Conservation (phyloP, 306 rosid genomes). For the Dalbergia cochinchinensis region DNA sequence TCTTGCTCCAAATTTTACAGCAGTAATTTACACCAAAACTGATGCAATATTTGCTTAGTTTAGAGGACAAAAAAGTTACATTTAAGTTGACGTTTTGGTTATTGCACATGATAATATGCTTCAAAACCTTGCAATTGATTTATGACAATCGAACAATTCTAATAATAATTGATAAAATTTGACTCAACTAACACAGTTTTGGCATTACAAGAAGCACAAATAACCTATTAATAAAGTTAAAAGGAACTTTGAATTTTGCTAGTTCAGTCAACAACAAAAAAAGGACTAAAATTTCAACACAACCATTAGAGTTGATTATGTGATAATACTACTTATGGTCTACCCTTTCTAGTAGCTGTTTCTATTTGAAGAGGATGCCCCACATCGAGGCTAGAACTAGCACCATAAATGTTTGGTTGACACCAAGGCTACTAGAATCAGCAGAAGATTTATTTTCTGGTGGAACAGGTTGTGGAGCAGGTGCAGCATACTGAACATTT, state of each 20-base stretch:
- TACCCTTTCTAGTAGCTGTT: constrained; percentile 18
- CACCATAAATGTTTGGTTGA: constrained; percentile 25
- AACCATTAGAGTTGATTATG: neutral
- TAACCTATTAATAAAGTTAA: neutral
- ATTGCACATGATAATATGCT: neutral
- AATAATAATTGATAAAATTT: neutral
- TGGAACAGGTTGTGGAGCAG: constrained; percentile 36
- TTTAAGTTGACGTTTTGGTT: no score
- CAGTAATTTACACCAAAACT: neutral
- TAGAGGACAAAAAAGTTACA: no score
- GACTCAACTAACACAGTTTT: neutral
- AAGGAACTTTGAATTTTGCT: neutral
- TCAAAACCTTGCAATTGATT: neutral
- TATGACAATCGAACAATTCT: neutral
- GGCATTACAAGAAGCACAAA: neutral
- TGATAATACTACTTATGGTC: neutral
- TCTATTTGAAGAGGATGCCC: constrained; percentile 1
- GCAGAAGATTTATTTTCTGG: constrained; percentile 5
- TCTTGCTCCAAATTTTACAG: constrained; percentile 2
- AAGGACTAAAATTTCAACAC: neutral
- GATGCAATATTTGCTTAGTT: neutral
- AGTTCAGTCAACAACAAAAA: constrained; percentile 1
- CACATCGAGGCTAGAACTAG: constrained; percentile 20
- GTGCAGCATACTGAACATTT: constrained; percentile 31
- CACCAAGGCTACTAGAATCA: neutral